Conservation (phyloP, 805 yeast genomes). For the Saccharomycopsis sp. region DNA sequence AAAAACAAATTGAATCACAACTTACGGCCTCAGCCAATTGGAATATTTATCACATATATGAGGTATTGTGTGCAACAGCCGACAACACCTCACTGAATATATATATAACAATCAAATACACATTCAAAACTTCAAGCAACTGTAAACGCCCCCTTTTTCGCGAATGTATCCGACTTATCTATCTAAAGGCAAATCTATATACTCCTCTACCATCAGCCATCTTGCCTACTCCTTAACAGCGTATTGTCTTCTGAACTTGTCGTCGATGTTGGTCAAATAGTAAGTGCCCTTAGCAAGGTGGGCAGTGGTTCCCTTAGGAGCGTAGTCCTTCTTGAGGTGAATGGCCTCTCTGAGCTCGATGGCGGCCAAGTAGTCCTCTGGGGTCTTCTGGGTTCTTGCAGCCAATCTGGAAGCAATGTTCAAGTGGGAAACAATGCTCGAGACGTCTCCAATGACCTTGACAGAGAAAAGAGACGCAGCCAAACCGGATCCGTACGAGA, state of each 20-base stretch:
- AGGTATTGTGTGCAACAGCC: too few relatives aligned
- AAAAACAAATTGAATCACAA: too few relatives aligned
- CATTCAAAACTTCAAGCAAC: too few relatives aligned
- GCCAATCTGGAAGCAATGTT: slow-evolving; percentile 63
- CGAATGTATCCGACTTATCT: too few relatives aligned
- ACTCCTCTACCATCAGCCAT: too few relatives aligned
- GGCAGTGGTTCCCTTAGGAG: slow-evolving; percentile 76
- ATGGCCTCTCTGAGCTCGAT: slow-evolving; percentile 83
- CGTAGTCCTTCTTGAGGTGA: slow-evolving; percentile 71
- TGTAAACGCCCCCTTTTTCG: too few relatives aligned
- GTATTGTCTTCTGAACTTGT: slow-evolving; percentile 79
- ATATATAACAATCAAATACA: too few relatives aligned
- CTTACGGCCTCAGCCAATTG: not conserved
- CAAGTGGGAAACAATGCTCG: slow-evolving; percentile 55
- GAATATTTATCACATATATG: not conserved
- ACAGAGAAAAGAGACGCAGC: slow-evolving; percentile 86
- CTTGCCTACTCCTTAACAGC: slow-evolving; percentile 62
- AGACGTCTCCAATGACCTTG: slow-evolving; percentile 73
- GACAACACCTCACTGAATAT: too few relatives aligned
- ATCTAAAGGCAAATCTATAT: too few relatives aligned
- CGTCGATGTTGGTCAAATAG: slow-evolving; percentile 79
- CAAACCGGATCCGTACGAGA: slow-evolving; percentile 97
- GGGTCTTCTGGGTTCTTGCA: slow-evolving; percentile 59
- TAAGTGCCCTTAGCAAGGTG: slow-evolving; percentile 68
- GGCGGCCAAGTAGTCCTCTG: slow-evolving; percentile 75